Percentiles rank a stretch among this genome's conserved stretches.
These are phyloP conservation scores for Powellomyces hirtus DNA, from an alignment of 192 early-diverging fungal genomes.

Conservation along the genomic window DNA sequence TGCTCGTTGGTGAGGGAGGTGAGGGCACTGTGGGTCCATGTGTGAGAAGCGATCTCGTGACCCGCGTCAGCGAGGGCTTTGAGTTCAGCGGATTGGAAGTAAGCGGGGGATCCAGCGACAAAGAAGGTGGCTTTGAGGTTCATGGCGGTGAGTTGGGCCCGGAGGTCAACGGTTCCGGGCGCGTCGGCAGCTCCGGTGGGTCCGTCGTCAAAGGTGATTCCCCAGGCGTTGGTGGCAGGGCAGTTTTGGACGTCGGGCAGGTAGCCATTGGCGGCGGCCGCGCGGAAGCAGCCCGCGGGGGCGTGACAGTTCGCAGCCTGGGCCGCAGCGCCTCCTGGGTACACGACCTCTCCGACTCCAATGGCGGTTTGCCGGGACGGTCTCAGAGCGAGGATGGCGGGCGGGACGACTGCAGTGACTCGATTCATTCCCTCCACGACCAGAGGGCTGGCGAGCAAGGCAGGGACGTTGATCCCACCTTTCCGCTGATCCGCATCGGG, in stretches of 20 bases:
- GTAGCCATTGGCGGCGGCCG: constrained; percentile 10
- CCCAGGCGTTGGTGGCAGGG: constrained; percentile 24
- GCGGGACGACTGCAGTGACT: not conserved
- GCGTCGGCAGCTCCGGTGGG: constrained; percentile 19
- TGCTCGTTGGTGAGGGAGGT: constrained; percentile 62
- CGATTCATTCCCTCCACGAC: not conserved
- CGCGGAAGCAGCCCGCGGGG: constrained; percentile 18
- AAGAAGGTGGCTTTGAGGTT: constrained; percentile 32
- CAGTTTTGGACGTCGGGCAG: constrained; percentile 28
- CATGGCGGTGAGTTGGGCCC: not conserved
- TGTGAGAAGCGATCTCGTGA: constrained; percentile 43
- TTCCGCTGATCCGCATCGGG: not conserved
- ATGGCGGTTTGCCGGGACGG: not conserved
- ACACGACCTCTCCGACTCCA: not conserved
- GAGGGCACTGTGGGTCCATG: constrained; percentile 60
- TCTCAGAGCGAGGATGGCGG: not conserved
- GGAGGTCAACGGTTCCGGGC: not conserved
- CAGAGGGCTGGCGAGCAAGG: not conserved
- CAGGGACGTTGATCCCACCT: not conserved
- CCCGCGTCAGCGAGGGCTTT: constrained; percentile 30
- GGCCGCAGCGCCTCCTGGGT: constrained; percentile 3
- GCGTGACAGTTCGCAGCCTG: constrained; percentile 29
- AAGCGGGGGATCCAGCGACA: constrained; percentile 21
- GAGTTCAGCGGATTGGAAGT: constrained; percentile 24
- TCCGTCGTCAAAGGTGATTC: constrained; percentile 33